Conservation (phyloP, 331 rosid genomes). For the Prunus yedoensis region DNA sequence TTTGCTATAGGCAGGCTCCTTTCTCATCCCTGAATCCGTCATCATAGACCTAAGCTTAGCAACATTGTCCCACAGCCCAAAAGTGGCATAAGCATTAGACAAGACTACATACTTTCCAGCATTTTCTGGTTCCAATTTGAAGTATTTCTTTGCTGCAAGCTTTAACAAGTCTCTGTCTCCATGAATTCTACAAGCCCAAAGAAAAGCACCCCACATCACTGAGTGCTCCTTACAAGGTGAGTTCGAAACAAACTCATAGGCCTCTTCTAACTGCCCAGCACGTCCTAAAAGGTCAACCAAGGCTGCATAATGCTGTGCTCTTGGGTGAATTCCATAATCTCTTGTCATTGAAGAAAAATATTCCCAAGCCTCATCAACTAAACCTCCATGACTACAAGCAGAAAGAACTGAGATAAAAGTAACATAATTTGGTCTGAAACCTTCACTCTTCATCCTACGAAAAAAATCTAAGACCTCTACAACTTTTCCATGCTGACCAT, state of each 20-base stretch:
- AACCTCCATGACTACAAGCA: conserved; percentile 80
- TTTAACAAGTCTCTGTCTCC: conserved; percentile 58
- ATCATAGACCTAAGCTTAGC: conserved; percentile 56
- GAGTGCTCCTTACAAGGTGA: conserved; percentile 67
- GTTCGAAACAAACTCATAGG: conserved; percentile 51
- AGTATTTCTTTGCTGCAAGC: conserved; percentile 58
- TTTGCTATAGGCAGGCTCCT: conserved; percentile 77
- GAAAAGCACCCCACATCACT: conserved; percentile 70
- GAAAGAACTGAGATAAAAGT: conserved; percentile 77
- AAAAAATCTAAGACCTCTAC: conserved; percentile 58
- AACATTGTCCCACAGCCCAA: conserved; percentile 68
- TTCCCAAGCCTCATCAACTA: conserved; percentile 58
- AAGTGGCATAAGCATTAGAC: conserved; percentile 66
- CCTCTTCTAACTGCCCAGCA: conserved; percentile 58
- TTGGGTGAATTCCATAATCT: conserved; percentile 60
- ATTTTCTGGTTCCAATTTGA: conserved; percentile 50
- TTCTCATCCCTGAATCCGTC: conserved; percentile 56
- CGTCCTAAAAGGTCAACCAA: conserved; percentile 72
- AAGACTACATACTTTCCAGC: conserved; percentile 60
- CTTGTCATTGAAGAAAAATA: conserved; percentile 63
- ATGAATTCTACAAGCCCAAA: conserved; percentile 69
- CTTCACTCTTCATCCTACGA: conserved; percentile 59
- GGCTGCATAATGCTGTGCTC: conserved; percentile 68
- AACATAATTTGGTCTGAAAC: conserved; percentile 61
- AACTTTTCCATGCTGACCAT: conserved; percentile 68